Evolutionary conservation across 306 rosid genomes (phyloP), one percentile per base, ranked within the genome.

Genomic region (Biancaea sappan): DNA sequence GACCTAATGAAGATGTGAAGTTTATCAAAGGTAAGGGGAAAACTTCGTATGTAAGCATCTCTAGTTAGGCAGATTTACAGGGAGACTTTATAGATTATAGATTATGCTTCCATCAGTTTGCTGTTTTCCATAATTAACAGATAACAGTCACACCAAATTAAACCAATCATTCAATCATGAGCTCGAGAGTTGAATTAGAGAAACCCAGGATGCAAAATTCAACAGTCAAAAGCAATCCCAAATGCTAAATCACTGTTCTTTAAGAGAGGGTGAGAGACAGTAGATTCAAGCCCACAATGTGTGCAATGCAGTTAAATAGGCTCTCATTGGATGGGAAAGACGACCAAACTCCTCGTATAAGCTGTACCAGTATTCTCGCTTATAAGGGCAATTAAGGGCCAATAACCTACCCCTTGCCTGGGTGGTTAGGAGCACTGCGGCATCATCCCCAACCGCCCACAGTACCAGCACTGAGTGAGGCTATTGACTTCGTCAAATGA

Each of bases 141-240:
- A 2, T 41, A 41, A 11, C 47, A 41, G 47, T 11, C 13, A 16
- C 3, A 4, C 16, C 47, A 11, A 2, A 41, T 1, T 13, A 11
- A 15, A 41, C 15, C 47, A 11, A 41, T 16, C 47, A 41, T n/a
- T n/a, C n/a, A n/a, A n/a, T 2, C 5, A 34, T 34, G 4, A 8
- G 37, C 37, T 34, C 37, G 7, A 40, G 14, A 40, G 44, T 40
- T 2, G 14, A 40, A 40, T 2, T 14, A 43, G 14, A 43, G 18
- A 43, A 43, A 12, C 18, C n/a, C 4, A 11, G 4, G n/a, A 12
- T 12, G 18, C n/a, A 43, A 43, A 43, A 43, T 12, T 7, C 11
- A 28, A 28, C 63, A 59, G 66, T 32, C 18, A 40, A 60, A 32
- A 60, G 66, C n/a, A 63, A 38, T 63, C 34, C 51, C n/a, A n/a